phyloP scores from a whole-genome alignment of 495 filamentous ascomycete species.

The Xeromyces bisporus region DNA sequence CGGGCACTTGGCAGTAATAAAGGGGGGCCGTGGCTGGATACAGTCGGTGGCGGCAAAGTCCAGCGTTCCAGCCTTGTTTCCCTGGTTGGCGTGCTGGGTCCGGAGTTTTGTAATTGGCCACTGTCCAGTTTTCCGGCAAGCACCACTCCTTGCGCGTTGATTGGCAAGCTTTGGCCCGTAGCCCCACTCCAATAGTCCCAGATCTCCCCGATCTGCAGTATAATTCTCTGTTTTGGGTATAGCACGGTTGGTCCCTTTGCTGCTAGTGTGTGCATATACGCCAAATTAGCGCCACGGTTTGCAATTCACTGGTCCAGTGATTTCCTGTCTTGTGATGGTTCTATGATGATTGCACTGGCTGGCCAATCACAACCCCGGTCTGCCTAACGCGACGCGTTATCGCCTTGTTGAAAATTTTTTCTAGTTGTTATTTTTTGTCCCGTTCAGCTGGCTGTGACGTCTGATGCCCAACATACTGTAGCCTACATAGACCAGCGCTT shows the following conservation, averaged over 20 bases:
- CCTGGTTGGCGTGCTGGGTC: constrained; percentile 10
- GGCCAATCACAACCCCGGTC: not conserved
- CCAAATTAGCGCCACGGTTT: not conserved
- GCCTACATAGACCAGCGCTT: no score
- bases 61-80: constrained; percentile 25
- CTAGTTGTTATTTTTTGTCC: no score
- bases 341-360: not conserved
- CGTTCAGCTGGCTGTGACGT: no score
- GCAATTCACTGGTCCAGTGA: not conserved
- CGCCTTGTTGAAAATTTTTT: not conserved
- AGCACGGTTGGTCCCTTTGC: no score
- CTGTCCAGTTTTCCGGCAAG: not conserved
- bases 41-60: constrained; percentile 27
- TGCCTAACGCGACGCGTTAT: not conserved
- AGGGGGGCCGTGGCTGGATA: constrained; percentile 25
- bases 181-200: no score
- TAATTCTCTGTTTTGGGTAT: not conserved
- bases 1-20: no score
- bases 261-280: no score
- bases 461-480: no score
- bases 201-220: no score
- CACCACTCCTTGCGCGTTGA: not conserved
- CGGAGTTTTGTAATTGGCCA: not conserved
- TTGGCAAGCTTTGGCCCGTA: no score
- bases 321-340: not conserved